Base-by-base conservation (phyloP, 2,329 filamentous ascomycete genomes). In the Colletotrichum orbiculare region DNA sequence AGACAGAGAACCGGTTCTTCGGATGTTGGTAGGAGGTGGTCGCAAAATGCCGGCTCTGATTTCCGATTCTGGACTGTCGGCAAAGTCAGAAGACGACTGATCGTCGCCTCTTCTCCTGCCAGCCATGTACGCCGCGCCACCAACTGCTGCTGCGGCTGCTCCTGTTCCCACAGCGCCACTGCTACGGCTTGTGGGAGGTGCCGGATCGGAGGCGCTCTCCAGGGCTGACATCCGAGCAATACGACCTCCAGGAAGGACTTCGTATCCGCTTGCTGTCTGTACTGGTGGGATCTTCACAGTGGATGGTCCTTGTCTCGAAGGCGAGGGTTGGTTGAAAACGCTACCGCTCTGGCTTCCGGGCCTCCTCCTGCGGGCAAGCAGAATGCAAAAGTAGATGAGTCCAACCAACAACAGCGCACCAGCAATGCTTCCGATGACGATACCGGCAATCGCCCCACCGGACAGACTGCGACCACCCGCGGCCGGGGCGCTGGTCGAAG, bases 201-300 rank as follows among this genome's bases (percentile, higher is more conserved):
- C 61, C 85, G 88, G 87, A 25, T 88, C 85, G 63, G 88, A 87
- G 59, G 90, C 87, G 6, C 89, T 90, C 78, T 97, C 95, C 56
- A 99, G 79, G 39, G 96, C 96, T 43, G 95, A 94, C 96, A 99
- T 98, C 60, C 96, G 90, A 43, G 96, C 93, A 64, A 99, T 96
- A 67, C 96, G 90, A 37, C 93, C 94, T 47, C 94, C 94, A 6
- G 94, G 92, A 10, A 96, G 84, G 13, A 94, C 86, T 71, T 93
- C 91, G 69, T 92, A 91, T 45, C 87, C 89, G 69, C 82, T 79
- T 60, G 65, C 35, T 53, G 49, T 66, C 70, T 47, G 67, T 48
- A 69, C 50, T 67, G 73, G 43, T 71, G 70, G 57, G 73, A 72
- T 70, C 67, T 83, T 82, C 8, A 77, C 69, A 70, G 82, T 79